Conservation (phyloP, 257 asterid species). For the Plantago elongata region DNA sequence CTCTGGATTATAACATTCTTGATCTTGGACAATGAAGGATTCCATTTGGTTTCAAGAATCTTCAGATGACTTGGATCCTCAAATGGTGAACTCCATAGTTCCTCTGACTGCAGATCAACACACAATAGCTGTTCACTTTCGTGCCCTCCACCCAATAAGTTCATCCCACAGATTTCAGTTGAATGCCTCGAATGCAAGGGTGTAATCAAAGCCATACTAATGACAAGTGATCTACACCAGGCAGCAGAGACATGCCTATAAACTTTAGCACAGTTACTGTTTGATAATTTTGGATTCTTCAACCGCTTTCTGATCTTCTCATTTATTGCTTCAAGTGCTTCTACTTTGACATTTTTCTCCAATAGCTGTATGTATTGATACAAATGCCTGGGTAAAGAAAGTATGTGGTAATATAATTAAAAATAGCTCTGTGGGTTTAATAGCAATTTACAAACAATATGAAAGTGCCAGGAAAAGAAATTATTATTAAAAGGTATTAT, state of each 20-base stretch:
- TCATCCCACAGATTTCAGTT: slow-evolving; percentile 49
- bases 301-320: slow-evolving; percentile 93
- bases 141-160: slow-evolving; percentile 40
- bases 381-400: slow-evolving; percentile 55
- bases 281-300: slow-evolving; percentile 93
- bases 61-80: slow-evolving; percentile 74
- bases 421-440: slow-evolving; percentile 12
- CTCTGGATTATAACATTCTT: slow-evolving; percentile 80
- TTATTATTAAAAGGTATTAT: slow-evolving; percentile 2
- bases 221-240: slow-evolving; percentile 96
- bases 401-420: slow-evolving; percentile 6
- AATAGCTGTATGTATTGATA: slow-evolving; percentile 65
- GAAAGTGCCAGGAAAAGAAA: not conserved
- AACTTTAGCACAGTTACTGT: slow-evolving; percentile 64
- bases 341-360: slow-evolving; percentile 72
- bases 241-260: slow-evolving; percentile 86
- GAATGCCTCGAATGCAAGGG: slow-evolving; percentile 77
- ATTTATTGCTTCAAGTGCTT: slow-evolving; percentile 84
- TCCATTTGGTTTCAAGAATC: slow-evolving; percentile 80
- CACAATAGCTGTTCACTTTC: slow-evolving; percentile 72
- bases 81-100: slow-evolving; percentile 74
- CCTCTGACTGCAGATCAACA: slow-evolving; percentile 84
- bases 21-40: slow-evolving; percentile 65
- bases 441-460: not conserved
- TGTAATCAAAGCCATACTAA: slow-evolving; percentile 84